phyloP scores from a whole-genome alignment of 2,329 filamentous ascomycete genomes.

The Beauveria caledonica region DNA sequence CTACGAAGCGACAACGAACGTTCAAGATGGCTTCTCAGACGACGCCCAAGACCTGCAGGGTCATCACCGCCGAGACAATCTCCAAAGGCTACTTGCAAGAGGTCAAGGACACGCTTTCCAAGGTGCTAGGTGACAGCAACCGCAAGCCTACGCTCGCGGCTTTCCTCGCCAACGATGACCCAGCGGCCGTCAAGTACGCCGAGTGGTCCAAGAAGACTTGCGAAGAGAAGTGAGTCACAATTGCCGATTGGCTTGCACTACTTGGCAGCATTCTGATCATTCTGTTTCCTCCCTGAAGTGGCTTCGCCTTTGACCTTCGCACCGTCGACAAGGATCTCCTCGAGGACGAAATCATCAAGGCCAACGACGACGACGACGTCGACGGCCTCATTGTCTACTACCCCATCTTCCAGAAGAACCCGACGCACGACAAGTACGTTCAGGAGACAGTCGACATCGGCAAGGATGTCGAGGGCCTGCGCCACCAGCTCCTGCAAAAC shows the following conservation, averaged over 20 bases:
- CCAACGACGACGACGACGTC: slow-evolving; percentile 69
- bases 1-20: not conserved
- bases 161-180: slow-evolving; percentile 87
- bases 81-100: slow-evolving; percentile 74
- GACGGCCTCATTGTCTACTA: slow-evolving; percentile 98
- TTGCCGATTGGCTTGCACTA: not conserved
- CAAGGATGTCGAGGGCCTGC: slow-evolving; percentile 95
- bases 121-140: slow-evolving; percentile 50
- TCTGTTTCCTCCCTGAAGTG: slow-evolving; percentile 41
- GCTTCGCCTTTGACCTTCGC: slow-evolving; percentile 81
- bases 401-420: slow-evolving; percentile 78
- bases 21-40: slow-evolving; percentile 1
- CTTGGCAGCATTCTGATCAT: not conserved
- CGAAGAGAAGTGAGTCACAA: slow-evolving; percentile 72
- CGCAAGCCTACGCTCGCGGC: slow-evolving; percentile 71
- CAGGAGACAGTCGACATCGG: slow-evolving; percentile 84
- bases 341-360: slow-evolving; percentile 78
- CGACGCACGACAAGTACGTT: slow-evolving; percentile 84
- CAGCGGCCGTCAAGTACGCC: slow-evolving; percentile 85
- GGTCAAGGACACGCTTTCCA: slow-evolving; percentile 66
- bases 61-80: slow-evolving; percentile 80
- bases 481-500: slow-evolving; percentile 92
- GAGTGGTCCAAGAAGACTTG: slow-evolving; percentile 97
- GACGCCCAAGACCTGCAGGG: slow-evolving; percentile 67
- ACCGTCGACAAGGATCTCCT: slow-evolving; percentile 79